Conservation (phyloP, 805 yeast genomes). For the Candida sithepensis region DNA sequence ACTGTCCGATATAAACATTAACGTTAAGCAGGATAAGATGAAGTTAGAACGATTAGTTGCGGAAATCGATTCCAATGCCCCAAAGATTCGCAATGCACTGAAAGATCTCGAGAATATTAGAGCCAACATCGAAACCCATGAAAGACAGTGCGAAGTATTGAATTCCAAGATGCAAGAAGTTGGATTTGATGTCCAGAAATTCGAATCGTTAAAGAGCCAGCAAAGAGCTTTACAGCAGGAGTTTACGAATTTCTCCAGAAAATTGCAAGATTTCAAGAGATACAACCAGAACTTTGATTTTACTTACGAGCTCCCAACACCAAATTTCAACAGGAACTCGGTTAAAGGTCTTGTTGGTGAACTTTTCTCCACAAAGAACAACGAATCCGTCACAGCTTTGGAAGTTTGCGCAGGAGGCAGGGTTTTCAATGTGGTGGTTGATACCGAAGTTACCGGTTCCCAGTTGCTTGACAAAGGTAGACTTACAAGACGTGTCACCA, state of each 20-base stretch:
- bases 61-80: conserved; percentile 43
- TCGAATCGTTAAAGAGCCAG: conserved; percentile 41
- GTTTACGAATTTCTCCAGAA: conserved; percentile 39
- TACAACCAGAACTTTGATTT: conserved; percentile 74
- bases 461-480: conserved; percentile 75
- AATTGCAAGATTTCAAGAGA: conserved; percentile 55
- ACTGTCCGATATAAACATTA: conserved; percentile 49
- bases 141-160: conserved; percentile 34
- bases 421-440: conserved; percentile 87
- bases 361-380: conserved; percentile 58
- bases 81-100: conserved; percentile 52
- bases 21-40: conserved; percentile 56
- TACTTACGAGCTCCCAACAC: conserved; percentile 59
- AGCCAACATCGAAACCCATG: conserved; percentile 41
- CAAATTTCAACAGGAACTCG: conserved; percentile 53
- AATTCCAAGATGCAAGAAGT: conserved; percentile 41
- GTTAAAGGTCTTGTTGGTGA: conserved; percentile 92
- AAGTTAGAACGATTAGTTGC: conserved; percentile 53
- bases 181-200: conserved; percentile 54
- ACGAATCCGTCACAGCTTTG: conserved; percentile 70
- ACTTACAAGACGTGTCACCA: conserved; percentile 77
- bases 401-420: conserved; percentile 95
- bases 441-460: conserved; percentile 80
- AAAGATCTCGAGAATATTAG: conserved; percentile 40
- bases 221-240: conserved; percentile 44